These are phyloP conservation scores for Stephanodiscus triporus DNA, from an alignment of 108 stramenopile genomes.

Conservation along the genomic window DNA sequence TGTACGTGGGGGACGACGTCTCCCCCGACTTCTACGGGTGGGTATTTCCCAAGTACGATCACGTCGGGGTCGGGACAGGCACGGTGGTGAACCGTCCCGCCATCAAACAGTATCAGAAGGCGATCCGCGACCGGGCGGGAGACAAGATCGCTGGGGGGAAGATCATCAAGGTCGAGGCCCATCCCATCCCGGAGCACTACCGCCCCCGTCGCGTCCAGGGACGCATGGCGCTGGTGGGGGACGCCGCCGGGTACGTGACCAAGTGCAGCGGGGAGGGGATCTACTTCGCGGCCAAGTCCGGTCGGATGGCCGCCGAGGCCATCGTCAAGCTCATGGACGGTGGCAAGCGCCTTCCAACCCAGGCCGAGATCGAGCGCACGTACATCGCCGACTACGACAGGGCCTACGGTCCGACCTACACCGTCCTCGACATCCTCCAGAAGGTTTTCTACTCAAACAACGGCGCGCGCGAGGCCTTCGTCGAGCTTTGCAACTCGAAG, in stretches of 20 bases:
- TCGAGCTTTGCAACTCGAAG: constrained; percentile 96
- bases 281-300: constrained; percentile 98
- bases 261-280: constrained; percentile 99
- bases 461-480: constrained; percentile 97
- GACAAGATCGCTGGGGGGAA: constrained; percentile 97
- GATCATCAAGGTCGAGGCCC: constrained; percentile 99
- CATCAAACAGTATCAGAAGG: constrained; percentile 99
- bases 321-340: constrained; percentile 90
- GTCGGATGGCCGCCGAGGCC: constrained; percentile 96
- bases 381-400: constrained; percentile 95
- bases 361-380: constrained; percentile 89
- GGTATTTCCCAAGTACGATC: constrained; percentile 99
- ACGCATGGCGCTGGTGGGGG: constrained; percentile 94
- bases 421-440: constrained; percentile 95
- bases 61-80: constrained; percentile 98
- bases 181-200: constrained; percentile 99
- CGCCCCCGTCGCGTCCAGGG: constrained; percentile 94
- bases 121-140: constrained; percentile 97
- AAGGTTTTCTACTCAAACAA: constrained; percentile 98
- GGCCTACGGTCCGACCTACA: constrained; percentile 95
- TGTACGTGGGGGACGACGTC: constrained; percentile 99
- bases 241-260: constrained; percentile 98
- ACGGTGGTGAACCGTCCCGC: constrained; percentile 98
- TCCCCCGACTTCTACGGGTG: constrained; percentile 98
- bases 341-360: constrained; percentile 89